Evolutionary conservation across 2,329 filamentous ascomycete genomes (phyloP).

Genomic region (Huntiella bhutanensis): DNA sequence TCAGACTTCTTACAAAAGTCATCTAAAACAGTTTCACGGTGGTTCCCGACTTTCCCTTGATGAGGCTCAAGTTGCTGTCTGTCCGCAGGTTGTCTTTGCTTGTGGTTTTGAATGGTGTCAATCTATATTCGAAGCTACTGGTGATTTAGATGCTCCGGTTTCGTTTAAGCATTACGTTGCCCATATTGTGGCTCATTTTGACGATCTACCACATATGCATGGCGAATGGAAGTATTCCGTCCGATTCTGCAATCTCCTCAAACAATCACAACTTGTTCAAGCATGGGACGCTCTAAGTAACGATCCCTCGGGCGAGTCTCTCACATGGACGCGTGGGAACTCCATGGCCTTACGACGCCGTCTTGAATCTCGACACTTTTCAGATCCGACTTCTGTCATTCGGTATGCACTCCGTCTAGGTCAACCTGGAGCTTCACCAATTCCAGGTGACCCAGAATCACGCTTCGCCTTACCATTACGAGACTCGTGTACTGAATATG

Average conservation of each 20-base stretch:
- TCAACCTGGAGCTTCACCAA: slow-evolving; percentile 18
- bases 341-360: slow-evolving; percentile 25
- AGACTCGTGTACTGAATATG: slow-evolving; percentile 20
- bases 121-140: slow-evolving; percentile 25
- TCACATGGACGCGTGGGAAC: slow-evolving; percentile 25
- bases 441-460: slow-evolving; percentile 13
- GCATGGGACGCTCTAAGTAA: slow-evolving; percentile 22
- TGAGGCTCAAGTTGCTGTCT: slow-evolving; percentile 24
- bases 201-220: slow-evolving; percentile 20
- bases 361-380: slow-evolving; percentile 27
- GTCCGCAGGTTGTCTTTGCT: slow-evolving; percentile 28
- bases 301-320: slow-evolving; percentile 18
- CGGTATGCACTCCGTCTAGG: slow-evolving; percentile 19
- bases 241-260: slow-evolving; percentile 26
- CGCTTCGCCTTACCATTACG: slow-evolving; percentile 20
- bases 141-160: slow-evolving; percentile 21
- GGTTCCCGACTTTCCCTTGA: slow-evolving; percentile 24
- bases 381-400: slow-evolving; percentile 21
- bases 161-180: slow-evolving; percentile 27
- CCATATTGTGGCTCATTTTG: slow-evolving; percentile 29
- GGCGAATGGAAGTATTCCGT: slow-evolving; percentile 26
- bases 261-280: slow-evolving; percentile 20
- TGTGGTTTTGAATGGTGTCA: slow-evolving; percentile 28
- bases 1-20: slow-evolving; percentile 28
- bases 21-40: slow-evolving; percentile 26